A percentile compares a stretch with the other conserved stretches of the same genome.
These are phyloP conservation scores for Alternaria metachromatica DNA, from an alignment of 2,329 filamentous ascomycete species.

Conservation along the genomic window DNA sequence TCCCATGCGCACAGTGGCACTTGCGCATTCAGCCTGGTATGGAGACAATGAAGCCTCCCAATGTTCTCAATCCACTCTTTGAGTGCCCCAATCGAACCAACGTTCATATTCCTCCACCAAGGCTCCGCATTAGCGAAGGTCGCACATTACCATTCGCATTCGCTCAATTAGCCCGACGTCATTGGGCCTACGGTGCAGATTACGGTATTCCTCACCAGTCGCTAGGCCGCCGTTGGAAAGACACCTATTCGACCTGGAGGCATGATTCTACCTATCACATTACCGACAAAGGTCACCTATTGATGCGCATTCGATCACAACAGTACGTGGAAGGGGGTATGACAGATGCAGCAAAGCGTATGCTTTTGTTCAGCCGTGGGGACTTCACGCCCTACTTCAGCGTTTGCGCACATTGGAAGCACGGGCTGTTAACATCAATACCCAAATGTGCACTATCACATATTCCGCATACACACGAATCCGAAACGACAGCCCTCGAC, in stretches of 20 bases:
- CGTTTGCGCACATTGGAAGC: conserved; percentile 67
- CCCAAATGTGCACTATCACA: conserved; percentile 68
- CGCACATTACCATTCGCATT: conserved; percentile 65
- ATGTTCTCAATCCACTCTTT: conserved; percentile 64
- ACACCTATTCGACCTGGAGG: conserved; percentile 59
- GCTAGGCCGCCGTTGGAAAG: conserved; percentile 62
- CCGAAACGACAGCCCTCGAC: conserved; percentile 51
- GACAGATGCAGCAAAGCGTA: conserved; percentile 59
- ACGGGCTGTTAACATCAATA: conserved; percentile 65
- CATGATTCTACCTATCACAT: conserved; percentile 61
- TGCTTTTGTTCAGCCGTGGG: conserved; percentile 65
- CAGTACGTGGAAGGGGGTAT: conserved; percentile 59
- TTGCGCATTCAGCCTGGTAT: conserved; percentile 59
- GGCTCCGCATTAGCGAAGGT: conserved; percentile 58
- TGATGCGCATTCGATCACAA: conserved; percentile 65
- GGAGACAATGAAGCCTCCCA: conserved; percentile 61
- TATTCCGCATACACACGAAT: conserved; percentile 54
- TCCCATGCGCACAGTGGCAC: conserved; percentile 64
- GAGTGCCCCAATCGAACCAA: conserved; percentile 62
- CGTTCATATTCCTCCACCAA: conserved; percentile 58
- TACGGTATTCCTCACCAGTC: conserved; percentile 37
- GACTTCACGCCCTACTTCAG: conserved; percentile 70
- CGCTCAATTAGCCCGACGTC: conserved; percentile 63
- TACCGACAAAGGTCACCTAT: conserved; percentile 60
- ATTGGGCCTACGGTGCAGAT: conserved; percentile 56